Conservation (phyloP, 2,329 filamentous ascomycete species). For the Harringtonia lauricola region DNA sequence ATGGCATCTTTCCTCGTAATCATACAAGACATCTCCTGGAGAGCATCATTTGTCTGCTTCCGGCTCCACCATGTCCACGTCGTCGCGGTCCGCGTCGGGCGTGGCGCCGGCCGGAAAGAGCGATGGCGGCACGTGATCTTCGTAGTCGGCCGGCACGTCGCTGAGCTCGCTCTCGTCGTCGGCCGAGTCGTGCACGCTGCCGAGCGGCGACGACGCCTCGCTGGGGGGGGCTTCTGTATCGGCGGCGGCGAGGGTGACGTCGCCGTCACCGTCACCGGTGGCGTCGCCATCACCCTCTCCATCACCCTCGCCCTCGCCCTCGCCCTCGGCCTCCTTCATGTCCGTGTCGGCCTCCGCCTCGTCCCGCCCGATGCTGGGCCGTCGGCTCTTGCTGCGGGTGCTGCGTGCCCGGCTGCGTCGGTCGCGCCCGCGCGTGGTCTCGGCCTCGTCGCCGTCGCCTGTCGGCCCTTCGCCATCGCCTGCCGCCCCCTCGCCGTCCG, state of each 20-base stretch:
- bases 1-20: too few species aligned
- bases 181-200: slow-evolving; percentile 52
- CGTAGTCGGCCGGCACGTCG: slow-evolving; percentile 48
- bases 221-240: slow-evolving; percentile 14
- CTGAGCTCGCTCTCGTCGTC: slow-evolving; percentile 62
- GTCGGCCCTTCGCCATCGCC: slow-evolving; percentile 17
- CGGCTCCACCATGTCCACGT: neutral
- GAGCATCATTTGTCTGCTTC: too few species aligned
- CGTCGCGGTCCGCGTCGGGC: slow-evolving; percentile 7
- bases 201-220: slow-evolving; percentile 38
- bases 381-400: slow-evolving; percentile 10
- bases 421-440: too few species aligned
- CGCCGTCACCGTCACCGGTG: neutral
- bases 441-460: slow-evolving; percentile 25
- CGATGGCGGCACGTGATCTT: slow-evolving; percentile 43
- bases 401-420: too few species aligned
- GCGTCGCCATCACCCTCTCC: too few species aligned
- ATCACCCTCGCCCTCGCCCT: slow-evolving; percentile 6
- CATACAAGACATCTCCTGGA: too few species aligned
- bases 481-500: slow-evolving; percentile 27
- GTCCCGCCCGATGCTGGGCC: slow-evolving; percentile 9
- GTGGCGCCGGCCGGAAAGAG: slow-evolving; percentile 38
- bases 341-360: slow-evolving; percentile 15
- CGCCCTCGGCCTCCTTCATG: slow-evolving; percentile 13
- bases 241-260: slow-evolving; percentile 14